phyloP scores from a whole-genome alignment of 805 yeast species.

The Cyberlindnera xishuangbannaensis region DNA sequence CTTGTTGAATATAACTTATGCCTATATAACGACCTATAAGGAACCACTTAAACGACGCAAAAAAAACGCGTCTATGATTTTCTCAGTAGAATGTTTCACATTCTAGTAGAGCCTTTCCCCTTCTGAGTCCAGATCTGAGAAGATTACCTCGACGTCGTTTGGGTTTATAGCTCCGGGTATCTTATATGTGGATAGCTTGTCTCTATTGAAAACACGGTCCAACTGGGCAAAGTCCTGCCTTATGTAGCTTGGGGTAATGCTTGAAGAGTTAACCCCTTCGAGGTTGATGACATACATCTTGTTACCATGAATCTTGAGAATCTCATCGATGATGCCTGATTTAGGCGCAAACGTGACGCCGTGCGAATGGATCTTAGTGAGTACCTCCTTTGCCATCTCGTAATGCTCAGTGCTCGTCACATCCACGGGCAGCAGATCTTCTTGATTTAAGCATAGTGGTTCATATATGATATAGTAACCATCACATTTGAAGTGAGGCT shows the following conservation, averaged over 20 bases:
- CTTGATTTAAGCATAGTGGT: constrained; percentile 14
- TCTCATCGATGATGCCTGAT: constrained; percentile 10
- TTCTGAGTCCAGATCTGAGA: no score
- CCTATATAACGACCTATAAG: no score
- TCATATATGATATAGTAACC: constrained; percentile 24
- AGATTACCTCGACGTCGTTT: no score
- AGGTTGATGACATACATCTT: constrained; percentile 20
- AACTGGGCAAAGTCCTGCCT: constrained; percentile 14
- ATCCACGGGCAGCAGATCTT: constrained; percentile 16
- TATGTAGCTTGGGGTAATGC: constrained; percentile 1
- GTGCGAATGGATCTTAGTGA: constrained; percentile 16
- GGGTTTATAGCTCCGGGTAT: no score
- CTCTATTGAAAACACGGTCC: constrained; percentile 12
- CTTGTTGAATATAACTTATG: no score
- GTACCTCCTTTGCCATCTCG: constrained; percentile 11
- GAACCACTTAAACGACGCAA: no score
- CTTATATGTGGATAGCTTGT: no score
- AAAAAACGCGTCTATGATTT: no score
- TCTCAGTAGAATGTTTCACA: no score
- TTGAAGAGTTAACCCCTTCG: constrained; percentile 15
- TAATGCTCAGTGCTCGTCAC: constrained; percentile 8
- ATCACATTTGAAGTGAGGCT: constrained; percentile 22
- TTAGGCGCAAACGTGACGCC: constrained; percentile 22
- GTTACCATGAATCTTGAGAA: constrained; percentile 16
- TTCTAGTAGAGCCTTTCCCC: no score